Evolutionary conservation across 345 rosid species (phyloP).

Genomic region (Citrus australasica): DNA sequence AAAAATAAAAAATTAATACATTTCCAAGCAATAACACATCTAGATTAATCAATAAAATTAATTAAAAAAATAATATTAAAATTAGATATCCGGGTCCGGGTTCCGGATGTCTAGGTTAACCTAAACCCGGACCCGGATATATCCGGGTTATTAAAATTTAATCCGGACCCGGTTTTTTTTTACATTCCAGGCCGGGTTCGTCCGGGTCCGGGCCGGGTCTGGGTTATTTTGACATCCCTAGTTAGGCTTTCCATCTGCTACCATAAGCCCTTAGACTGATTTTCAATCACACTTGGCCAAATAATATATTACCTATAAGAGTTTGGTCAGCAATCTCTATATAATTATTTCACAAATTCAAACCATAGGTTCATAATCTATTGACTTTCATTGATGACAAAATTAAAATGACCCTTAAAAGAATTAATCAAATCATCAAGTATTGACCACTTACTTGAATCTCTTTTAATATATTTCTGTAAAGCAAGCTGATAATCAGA

Average conservation of each 20-base stretch:
- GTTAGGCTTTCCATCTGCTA: neutral
- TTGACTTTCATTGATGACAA: neutral
- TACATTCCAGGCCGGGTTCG: too few species aligned
- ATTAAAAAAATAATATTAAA: too few species aligned
- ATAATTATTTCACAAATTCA: neutral
- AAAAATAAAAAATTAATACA: too few species aligned
- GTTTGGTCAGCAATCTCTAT: neutral
- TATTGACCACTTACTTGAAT: conserved; percentile 43
- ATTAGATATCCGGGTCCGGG: too few species aligned
- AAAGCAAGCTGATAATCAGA: conserved; percentile 80
- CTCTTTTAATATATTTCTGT: conserved; percentile 60
- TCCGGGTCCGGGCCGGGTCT: too few species aligned
- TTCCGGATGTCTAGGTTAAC: too few species aligned
- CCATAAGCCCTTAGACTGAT: neutral
- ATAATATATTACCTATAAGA: neutral
- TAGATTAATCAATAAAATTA: too few species aligned
- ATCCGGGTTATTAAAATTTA: too few species aligned
- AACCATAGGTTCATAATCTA: neutral
- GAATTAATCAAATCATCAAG: conserved; percentile 9
- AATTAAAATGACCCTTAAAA: conserved; percentile 4
- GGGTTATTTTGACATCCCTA: too few species aligned
- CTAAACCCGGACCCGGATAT: too few species aligned
- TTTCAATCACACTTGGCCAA: neutral
- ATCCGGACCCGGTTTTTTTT: too few species aligned
- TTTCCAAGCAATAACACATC: too few species aligned